Percentiles rank a stretch among this genome's conserved stretches.
Conservation (phyloP, 192 early-diverging fungal genomes). For the Gaertneriomyces sp. region DNA sequence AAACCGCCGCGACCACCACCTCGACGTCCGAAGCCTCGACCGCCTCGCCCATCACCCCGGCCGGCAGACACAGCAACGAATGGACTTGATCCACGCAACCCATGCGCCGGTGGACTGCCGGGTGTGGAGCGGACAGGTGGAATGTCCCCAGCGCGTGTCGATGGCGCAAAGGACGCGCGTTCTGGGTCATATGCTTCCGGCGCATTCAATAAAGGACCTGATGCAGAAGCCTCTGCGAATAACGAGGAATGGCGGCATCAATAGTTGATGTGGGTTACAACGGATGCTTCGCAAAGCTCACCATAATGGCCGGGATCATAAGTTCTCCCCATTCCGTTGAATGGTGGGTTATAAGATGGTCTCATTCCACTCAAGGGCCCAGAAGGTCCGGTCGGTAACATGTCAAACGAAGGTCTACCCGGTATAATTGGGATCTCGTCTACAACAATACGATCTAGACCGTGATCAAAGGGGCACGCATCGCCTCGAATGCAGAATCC, state of each 20-base stretch:
- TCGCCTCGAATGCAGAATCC: slow-evolving; percentile 81
- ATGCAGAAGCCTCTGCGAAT: not conserved
- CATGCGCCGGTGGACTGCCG: too few relatives aligned
- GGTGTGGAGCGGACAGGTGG: too few relatives aligned
- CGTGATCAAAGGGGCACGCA: slow-evolving; percentile 74
- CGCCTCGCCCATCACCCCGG: slow-evolving; percentile 19
- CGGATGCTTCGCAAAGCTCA: not conserved
- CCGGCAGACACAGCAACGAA: not conserved
- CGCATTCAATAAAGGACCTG: slow-evolving; percentile 21
- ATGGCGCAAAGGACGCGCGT: slow-evolving; percentile 32
- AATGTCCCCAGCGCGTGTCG: not conserved
- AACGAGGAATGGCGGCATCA: not conserved
- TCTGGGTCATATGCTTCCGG: slow-evolving; percentile 57
- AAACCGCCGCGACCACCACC: slow-evolving; percentile 22
- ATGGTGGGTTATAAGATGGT: slow-evolving; percentile 10
- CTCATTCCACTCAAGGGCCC: slow-evolving; percentile 30
- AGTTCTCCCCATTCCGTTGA: not conserved
- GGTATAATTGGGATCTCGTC: slow-evolving; percentile 46
- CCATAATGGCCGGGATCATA: slow-evolving; percentile 4
- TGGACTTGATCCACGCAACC: too few relatives aligned
- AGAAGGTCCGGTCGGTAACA: slow-evolving; percentile 25
- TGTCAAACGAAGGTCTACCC: slow-evolving; percentile 24
- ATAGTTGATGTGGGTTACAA: not conserved
- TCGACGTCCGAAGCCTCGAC: slow-evolving; percentile 14
- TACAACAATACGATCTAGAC: slow-evolving; percentile 63